Percentiles rank a stretch among this genome's conserved stretches.
phyloP scores from a whole-genome alignment of 352 stramenopile genomes.

The Phytophthora sp. region DNA sequence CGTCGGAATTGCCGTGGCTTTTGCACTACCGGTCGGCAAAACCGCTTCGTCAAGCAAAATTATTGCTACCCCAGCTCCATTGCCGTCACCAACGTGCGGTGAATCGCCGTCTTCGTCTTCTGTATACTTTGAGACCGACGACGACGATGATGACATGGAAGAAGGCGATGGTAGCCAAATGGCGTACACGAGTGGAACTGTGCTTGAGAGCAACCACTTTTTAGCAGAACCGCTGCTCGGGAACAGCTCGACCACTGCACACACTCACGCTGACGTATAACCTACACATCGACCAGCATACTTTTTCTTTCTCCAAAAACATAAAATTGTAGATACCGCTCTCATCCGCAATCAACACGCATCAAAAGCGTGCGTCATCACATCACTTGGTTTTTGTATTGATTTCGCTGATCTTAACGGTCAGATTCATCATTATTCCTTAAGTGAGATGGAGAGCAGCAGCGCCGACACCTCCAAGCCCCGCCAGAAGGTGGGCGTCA shows the following conservation, averaged over 20 bases:
- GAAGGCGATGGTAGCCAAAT: slow-evolving; percentile 2
- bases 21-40: slow-evolving; percentile 40
- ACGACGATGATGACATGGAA: slow-evolving; percentile 35
- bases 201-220: slow-evolving; percentile 29
- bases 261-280: slow-evolving; percentile 10
- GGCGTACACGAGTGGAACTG: slow-evolving; percentile 23
- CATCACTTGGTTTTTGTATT: slow-evolving; percentile 7
- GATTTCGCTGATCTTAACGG: slow-evolving; percentile 7
- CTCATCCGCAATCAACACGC: too few relatives aligned
- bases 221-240: slow-evolving; percentile 59
- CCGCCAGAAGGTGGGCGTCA: slow-evolving; percentile 15
- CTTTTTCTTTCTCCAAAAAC: too few relatives aligned
- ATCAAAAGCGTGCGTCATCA: too few relatives aligned
- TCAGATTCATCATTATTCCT: slow-evolving; percentile 7
- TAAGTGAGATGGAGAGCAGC: slow-evolving; percentile 15
- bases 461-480: background rate
- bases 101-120: slow-evolving; percentile 35
- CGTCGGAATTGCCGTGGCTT: slow-evolving; percentile 50
- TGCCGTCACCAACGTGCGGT: slow-evolving; percentile 48
- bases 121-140: slow-evolving; percentile 58
- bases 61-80: slow-evolving; percentile 17
- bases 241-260: slow-evolving; percentile 4
- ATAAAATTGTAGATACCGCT: too few relatives aligned
- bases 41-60: slow-evolving; percentile 9
- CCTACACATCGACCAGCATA: background rate